Base-by-base conservation (phyloP, 2,329 filamentous ascomycete species). In the Claviceps spartinae region DNA sequence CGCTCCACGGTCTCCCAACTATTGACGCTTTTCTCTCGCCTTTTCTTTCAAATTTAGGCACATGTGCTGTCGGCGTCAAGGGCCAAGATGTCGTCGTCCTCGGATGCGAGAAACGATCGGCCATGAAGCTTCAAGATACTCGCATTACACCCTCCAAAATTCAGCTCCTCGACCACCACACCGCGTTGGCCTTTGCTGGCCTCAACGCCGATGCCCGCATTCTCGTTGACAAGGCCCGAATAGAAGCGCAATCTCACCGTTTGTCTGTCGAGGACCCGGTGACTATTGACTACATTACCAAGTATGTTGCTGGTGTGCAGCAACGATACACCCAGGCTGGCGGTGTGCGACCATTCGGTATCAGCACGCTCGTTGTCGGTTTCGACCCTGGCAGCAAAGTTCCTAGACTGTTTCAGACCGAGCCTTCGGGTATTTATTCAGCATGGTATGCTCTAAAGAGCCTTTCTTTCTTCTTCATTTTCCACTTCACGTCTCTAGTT, bases 111-210 rank as follows among this genome's bases (percentile, higher is more conserved):
- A 98, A 98, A 80, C 83, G 91, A 62, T 97, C 93, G 50, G 93
- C 93, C 37, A 96, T 98, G 86, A 98, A 98, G 75, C 83, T 98
- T 55, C 93, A 98, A 78, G 93, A 98, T 72, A 98, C 94, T 54
- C 86, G 93, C 68, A 98, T 98, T 71, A 98, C 93, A 34, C 93
- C 93, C 13, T 97, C 93, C 61, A 98, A 98, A 79, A 96, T 98
- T 70, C 89, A 90, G 62, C 82, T 96, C 59, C 82, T 98, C 65
- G 93, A 98, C 70, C 87, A 83, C 65, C 93, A 98, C 72, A 90
- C 95, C 63, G 94, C 90, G 67, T 86, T 98, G 59, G 93, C 93
- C 58, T 98, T 98, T 63, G 93, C 93, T 57, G 93, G 93, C 54
- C 78, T 98, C 61, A 98, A 98, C 71, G 93, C 93, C 68, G 93